Evolutionary conservation across 1,284 basidiomycete genomes (phyloP).

Genomic region (Schizophyllum amplum): DNA sequence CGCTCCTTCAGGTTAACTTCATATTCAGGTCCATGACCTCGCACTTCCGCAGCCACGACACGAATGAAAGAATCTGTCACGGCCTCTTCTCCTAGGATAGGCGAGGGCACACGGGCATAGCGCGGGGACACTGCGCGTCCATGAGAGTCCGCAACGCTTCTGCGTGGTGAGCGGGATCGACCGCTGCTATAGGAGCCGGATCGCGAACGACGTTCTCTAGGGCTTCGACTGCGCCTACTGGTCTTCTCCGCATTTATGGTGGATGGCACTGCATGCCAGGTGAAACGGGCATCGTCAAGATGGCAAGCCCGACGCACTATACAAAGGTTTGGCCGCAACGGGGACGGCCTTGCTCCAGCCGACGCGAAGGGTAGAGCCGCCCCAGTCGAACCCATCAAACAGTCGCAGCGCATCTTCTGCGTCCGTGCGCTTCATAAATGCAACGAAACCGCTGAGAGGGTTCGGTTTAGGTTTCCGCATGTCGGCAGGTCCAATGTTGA

Average conservation of each 20-base stretch:
- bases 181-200: conserved; percentile 26
- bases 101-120: conserved; percentile 6
- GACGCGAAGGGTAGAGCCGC: conserved; percentile 74
- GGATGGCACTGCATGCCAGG: conserved; percentile 1
- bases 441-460: conserved; percentile 90
- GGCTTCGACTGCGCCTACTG: conserved; percentile 27
- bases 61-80: conserved; percentile 78
- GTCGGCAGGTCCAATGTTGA: conserved; percentile 53
- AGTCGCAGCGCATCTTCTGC: conserved; percentile 84
- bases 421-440: conserved; percentile 88
- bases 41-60: conserved; percentile 79
- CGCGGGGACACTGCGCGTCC: conserved; percentile 9
- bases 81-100: conserved; percentile 50
- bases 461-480: conserved; percentile 62
- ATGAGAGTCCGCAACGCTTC: conserved; percentile 13
- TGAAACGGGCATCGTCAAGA: neutral
- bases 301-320: conserved; percentile 45
- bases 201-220: conserved; percentile 34
- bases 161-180: conserved; percentile 21
- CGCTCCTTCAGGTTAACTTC: conserved; percentile 69
- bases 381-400: conserved; percentile 90
- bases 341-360: conserved; percentile 97
- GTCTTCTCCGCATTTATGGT: neutral
- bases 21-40: conserved; percentile 72
- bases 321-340: conserved; percentile 70